Evolutionary conservation across 225 moss, liverwort and hornwort genomes (phyloP), one percentile per base, ranked within the genome.

Genomic region (Pseudisothecium myosuroides): DNA sequence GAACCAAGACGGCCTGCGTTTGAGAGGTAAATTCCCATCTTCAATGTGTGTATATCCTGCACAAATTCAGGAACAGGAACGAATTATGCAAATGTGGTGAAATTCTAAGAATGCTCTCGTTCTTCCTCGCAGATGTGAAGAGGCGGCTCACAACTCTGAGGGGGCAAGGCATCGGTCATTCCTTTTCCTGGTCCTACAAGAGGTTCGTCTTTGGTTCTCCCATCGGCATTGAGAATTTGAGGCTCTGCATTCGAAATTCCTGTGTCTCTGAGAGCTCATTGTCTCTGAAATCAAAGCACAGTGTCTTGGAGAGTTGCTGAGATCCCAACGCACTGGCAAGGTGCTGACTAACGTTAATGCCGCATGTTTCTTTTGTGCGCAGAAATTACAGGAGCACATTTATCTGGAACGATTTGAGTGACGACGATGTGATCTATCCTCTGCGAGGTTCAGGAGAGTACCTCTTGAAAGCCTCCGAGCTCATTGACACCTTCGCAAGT

Each of bases 171-270:
- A 94, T 97, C 77, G 85, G 89, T 50, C 93, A 95, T 58, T 94
- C 96, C 27, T 97, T 95, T 82, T 95, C 97, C 73, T 97, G 97
- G 97, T 97, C 97, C 16, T 96, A 90, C 85, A 93, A 93, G 89
- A 92, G 93, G 93, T 93, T 87, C 26, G 85, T 81, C 80, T 85
- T 85, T 65, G 37, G 39, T 68, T 68, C 50, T 73, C 37, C 37
- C 43, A 52, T 58, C 81, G 36, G 54, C 34, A 56, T 59, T 26
- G 49, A 60, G 31, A 56, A 62, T 77, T 79, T 77, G 83, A 79
- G 74, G 32, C 50, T 87, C 56, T 68, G 39, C 52, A 67, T 43
- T 18, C 49, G 52, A 66, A 50, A 52, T 82, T 55, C 60, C 22
- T 61, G 27, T 69, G 83, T 66, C 37, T 77, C 45, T 77, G 23